Evolutionary conservation across 1,284 basidiomycete genomes (phyloP).

Genomic region (Ganoderma meredithae): DNA sequence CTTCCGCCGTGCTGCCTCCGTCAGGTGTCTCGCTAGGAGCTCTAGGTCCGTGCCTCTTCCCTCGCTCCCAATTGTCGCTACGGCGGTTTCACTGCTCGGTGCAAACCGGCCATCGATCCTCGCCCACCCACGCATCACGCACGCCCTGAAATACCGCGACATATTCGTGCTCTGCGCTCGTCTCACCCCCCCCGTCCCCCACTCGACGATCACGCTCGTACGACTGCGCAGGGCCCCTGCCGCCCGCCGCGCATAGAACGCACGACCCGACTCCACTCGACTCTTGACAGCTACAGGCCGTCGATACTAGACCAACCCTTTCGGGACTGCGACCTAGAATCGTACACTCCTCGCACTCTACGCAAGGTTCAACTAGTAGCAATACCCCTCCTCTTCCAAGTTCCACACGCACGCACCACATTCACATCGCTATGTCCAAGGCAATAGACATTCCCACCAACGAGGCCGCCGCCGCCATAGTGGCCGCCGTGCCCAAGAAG

Average conservation of each 20-base stretch:
- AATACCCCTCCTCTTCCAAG: conserved; percentile 8
- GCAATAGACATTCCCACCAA: conserved; percentile 24
- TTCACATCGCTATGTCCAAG: conserved; percentile 24
- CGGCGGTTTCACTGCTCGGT: conserved; percentile 28
- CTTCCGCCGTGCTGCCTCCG: conserved; percentile 18
- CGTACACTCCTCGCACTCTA: conserved; percentile 10
- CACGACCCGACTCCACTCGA: background rate
- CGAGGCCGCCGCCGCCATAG: conserved; percentile 24
- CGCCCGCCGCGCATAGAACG: conserved; percentile 10
- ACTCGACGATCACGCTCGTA: conserved; percentile 19
- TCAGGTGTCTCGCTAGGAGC: conserved; percentile 25
- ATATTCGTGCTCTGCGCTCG: conserved; percentile 15
- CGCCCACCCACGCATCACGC: conserved; percentile 5
- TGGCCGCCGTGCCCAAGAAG: conserved; percentile 42
- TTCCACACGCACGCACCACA: background rate
- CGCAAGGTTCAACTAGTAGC: conserved; percentile 4
- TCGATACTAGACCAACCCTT: conserved; percentile 6
- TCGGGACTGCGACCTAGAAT: conserved; percentile 18
- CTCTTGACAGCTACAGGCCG: background rate
- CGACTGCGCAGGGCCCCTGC: conserved; percentile 10
- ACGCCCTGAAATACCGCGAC: conserved; percentile 26
- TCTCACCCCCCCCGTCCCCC: background rate
- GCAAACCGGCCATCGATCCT: conserved; percentile 20
- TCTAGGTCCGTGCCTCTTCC: conserved; percentile 19
- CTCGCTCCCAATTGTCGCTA: conserved; percentile 13